Base-by-base conservation (phyloP, 2,329 filamentous ascomycete genomes). In the Colletotrichum musicola region DNA sequence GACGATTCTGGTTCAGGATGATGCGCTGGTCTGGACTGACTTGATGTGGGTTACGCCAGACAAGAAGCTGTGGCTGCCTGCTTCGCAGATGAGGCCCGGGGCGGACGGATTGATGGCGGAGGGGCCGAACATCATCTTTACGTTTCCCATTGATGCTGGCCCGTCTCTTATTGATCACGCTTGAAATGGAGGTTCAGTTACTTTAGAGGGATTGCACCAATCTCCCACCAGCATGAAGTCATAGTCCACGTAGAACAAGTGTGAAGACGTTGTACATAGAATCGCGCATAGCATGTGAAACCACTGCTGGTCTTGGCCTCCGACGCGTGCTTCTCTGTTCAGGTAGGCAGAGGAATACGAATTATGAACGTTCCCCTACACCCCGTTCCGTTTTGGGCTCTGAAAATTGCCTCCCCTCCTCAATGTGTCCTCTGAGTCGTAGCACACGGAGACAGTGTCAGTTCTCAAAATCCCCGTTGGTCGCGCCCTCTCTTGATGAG, bases 11-110 rank as follows among this genome's bases (percentile, higher is more conserved):
- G 44, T 57, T 14, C 53, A 50, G 27, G 51, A 63, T 12, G 53
- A 63, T 38, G 61, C 61, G 2, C 12, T 63, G 27, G 42, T 63
- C 1, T 63, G 61, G 61, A 57, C 61, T 1, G 61, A 63, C 7
- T 44, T 63, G 27, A 63, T 63, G 61, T 63, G 61, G 61, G 61
- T 49, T 12, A 46, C 50, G 6, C 25, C 61, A 22, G 53, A 63
- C 12, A 63, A 63, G 53, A 57, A 27, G 20, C 53, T 57, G n/a
- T 63, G 61, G 51, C 42, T 63, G 1, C 61, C 61, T 10, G 61
- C 53, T 22, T 63, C 61, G 5, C 61, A 63, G 51, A 63, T 57
- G 61, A 55, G 61, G 2, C 61, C 61, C 3, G 61, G 61, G 1
- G 50, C 61, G 1, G 22, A 57, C 12, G 53, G 61, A 1, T 4